A percentile compares a stretch with the other conserved stretches of the same genome.
Conservation (phyloP, 805 yeast species). For the Teunomyces gatunensis region DNA sequence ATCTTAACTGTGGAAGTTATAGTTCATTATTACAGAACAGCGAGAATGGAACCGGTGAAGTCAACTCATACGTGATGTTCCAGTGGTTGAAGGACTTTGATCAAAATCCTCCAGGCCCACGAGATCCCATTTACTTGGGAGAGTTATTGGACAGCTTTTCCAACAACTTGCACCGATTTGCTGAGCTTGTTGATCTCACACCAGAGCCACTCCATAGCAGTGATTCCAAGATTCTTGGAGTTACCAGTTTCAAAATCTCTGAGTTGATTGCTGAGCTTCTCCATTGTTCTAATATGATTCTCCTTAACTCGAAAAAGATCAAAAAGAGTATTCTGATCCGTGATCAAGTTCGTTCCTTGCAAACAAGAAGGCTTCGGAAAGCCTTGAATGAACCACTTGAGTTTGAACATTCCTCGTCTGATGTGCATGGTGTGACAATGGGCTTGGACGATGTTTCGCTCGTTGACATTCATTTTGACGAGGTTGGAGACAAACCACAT, state of each 20-base stretch:
- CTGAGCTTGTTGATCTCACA: slow-evolving; percentile 51
- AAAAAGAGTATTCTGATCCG: slow-evolving; percentile 66
- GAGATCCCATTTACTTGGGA: slow-evolving; percentile 93
- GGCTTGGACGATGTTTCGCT: slow-evolving; percentile 37
- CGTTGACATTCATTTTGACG: slow-evolving; percentile 29
- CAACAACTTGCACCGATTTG: slow-evolving; percentile 66
- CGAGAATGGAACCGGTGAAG: slow-evolving; percentile 33
- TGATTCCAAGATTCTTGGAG: slow-evolving; percentile 62
- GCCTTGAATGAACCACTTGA: slow-evolving; percentile 31
- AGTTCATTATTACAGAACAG: slow-evolving; percentile 50
- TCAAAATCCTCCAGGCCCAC: slow-evolving; percentile 85
- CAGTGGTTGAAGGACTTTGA: slow-evolving; percentile 53
- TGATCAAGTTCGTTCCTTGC: slow-evolving; percentile 56
- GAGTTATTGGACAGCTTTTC: slow-evolving; percentile 78
- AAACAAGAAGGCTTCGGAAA: slow-evolving; percentile 42
- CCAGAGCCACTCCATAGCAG: slow-evolving; percentile 20
- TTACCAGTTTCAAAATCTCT: slow-evolving; percentile 84
- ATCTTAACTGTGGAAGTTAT: slow-evolving; percentile 78
- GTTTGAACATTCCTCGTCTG: slow-evolving; percentile 5
- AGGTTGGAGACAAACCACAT: slow-evolving; percentile 18
- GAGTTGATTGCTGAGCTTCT: slow-evolving; percentile 91
- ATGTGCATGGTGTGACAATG: slow-evolving; percentile 31
- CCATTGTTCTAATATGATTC: slow-evolving; percentile 97
- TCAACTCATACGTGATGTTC: slow-evolving; percentile 41
- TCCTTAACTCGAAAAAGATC: slow-evolving; percentile 75